These are phyloP conservation scores for Cordyceps farinosa DNA, from an alignment of 2,329 filamentous ascomycete genomes.

Conservation along the genomic window DNA sequence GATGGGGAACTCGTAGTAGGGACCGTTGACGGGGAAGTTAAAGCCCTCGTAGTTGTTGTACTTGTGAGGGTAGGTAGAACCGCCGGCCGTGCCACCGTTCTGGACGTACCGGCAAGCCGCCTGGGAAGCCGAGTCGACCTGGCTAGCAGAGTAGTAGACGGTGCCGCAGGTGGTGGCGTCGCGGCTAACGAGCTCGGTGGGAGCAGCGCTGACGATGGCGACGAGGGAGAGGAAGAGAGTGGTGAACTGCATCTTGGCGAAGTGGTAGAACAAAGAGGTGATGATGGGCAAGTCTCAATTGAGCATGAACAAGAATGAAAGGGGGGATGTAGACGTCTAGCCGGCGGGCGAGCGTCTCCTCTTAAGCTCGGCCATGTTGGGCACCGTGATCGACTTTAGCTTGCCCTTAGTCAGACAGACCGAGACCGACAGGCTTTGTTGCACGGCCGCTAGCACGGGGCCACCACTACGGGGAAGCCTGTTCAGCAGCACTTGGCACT, in stretches of 20 bases:
- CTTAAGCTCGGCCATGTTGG: slow-evolving; percentile 2
- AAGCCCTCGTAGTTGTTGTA: slow-evolving; percentile 64
- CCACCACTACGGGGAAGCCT: background rate
- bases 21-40: slow-evolving; percentile 50
- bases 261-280: background rate
- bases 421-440: background rate
- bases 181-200: slow-evolving; percentile 28
- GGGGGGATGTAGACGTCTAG: background rate
- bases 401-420: slow-evolving; percentile 5
- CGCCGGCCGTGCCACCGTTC: slow-evolving; percentile 34
- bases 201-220: slow-evolving; percentile 17
- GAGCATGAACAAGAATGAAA: background rate
- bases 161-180: slow-evolving; percentile 49
- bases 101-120: slow-evolving; percentile 50
- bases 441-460: background rate
- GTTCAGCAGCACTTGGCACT: background rate
- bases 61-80: slow-evolving; percentile 49
- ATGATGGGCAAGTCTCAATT: background rate
- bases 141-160: slow-evolving; percentile 46
- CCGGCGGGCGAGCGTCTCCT: background rate
- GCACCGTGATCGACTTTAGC: background rate
- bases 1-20: slow-evolving; percentile 64
- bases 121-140: slow-evolving; percentile 47
- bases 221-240: slow-evolving; percentile 20
- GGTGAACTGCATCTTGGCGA: slow-evolving; percentile 16